Conservation (phyloP, 2,329 filamentous ascomycete genomes). For the Nakataea oryzae region DNA sequence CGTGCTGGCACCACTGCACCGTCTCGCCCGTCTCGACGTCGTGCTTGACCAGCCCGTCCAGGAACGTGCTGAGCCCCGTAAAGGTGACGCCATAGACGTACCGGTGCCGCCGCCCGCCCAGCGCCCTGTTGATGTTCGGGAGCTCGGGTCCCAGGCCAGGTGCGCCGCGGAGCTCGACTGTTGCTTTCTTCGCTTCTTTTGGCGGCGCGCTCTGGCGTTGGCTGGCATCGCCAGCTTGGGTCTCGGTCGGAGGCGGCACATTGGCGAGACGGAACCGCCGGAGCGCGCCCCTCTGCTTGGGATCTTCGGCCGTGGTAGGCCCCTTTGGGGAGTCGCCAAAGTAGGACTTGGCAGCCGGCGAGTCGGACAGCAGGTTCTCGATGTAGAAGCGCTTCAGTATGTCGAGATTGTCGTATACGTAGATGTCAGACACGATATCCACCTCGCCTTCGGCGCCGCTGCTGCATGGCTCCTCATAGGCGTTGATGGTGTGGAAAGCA, state of each 20-base stretch:
- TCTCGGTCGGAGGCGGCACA: neutral
- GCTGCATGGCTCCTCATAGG: slow-evolving; percentile 34
- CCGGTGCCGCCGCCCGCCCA: slow-evolving; percentile 24
- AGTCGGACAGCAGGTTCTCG: slow-evolving; percentile 34
- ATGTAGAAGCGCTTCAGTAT: slow-evolving; percentile 41
- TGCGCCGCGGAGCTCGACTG: slow-evolving; percentile 1
- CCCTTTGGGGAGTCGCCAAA: neutral
- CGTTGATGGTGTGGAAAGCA: slow-evolving; percentile 48
- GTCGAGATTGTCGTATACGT: slow-evolving; percentile 34
- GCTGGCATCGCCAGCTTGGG: neutral
- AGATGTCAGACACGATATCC: slow-evolving; percentile 41
- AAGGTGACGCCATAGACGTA: slow-evolving; percentile 29
- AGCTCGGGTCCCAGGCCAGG: slow-evolving; percentile 19
- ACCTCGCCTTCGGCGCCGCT: neutral
- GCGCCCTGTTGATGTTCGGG: slow-evolving; percentile 29
- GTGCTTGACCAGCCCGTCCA: slow-evolving; percentile 32
- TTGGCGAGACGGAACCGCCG: slow-evolving; percentile 8
- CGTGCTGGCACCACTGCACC: slow-evolving; percentile 22
- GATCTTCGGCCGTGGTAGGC: neutral
- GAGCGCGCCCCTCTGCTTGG: neutral
- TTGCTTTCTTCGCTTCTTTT: neutral
- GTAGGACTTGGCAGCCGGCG: slow-evolving; percentile 12
- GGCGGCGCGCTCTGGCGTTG: neutral
- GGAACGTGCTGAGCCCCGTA: slow-evolving; percentile 25
- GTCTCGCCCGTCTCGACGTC: slow-evolving; percentile 23